Percentiles rank a stretch among this genome's conserved stretches.
Evolutionary conservation across 306 rosid genomes (phyloP).

Genomic region (Castanopsis chinensis): DNA sequence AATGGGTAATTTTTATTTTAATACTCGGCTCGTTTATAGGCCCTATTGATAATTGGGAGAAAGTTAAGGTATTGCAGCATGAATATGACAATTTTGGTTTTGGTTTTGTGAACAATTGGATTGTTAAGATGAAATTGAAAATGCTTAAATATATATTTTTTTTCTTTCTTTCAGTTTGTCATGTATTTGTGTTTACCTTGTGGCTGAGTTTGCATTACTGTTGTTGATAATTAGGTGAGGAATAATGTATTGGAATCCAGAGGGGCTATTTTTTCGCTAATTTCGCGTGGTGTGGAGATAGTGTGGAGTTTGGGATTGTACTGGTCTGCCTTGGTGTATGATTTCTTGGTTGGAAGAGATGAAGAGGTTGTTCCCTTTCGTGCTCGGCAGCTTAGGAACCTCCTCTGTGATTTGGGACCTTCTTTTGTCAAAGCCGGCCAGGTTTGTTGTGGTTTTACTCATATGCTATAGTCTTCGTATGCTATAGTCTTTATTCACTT

Average conservation of each 20-base stretch:
- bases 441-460: slow-evolving; percentile 45
- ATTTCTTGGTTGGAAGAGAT: slow-evolving; percentile 90
- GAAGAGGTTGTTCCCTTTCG: slow-evolving; percentile 97
- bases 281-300: slow-evolving; percentile 86
- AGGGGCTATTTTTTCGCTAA: slow-evolving; percentile 73
- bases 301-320: slow-evolving; percentile 91
- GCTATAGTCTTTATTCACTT: neutral
- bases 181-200: neutral
- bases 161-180: neutral
- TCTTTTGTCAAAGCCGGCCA: slow-evolving; percentile 97
- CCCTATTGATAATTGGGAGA: neutral
- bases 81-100: neutral
- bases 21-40: too few species aligned
- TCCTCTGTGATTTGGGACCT: slow-evolving; percentile 89
- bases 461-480: neutral
- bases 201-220: slow-evolving; percentile 5
- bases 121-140: too few species aligned
- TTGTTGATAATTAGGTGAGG: slow-evolving; percentile 58
- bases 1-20: too few species aligned
- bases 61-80: neutral
- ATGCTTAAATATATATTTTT: neutral
- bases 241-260: slow-evolving; percentile 80
- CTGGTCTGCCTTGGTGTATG: slow-evolving; percentile 83
- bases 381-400: slow-evolving; percentile 95
- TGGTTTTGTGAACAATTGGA: neutral